Evolutionary conservation across 2,329 filamentous ascomycete species (phyloP), one percentile per base, ranked within the genome.

Genomic region (Meredithiella fracta): DNA sequence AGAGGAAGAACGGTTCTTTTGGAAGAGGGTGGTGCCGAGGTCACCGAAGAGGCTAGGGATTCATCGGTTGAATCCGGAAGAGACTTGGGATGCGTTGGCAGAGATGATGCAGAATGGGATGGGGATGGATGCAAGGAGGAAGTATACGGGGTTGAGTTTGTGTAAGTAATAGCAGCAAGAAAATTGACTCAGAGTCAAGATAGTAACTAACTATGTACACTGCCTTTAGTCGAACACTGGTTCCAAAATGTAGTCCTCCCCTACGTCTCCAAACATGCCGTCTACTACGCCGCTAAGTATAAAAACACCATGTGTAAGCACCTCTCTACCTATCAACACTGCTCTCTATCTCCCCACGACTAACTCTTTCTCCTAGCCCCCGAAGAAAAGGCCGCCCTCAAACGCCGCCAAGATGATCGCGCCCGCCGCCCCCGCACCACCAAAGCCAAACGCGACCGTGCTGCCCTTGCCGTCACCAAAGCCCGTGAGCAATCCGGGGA

Each of bases 1-100:
- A 0, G 63, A 68, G 1, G 76, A 79, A 59, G 76, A 79, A 63
- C 56, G 61, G 1, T 64, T 70, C 59, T 78, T 77, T 61, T 79
- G 75, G 76, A 63, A 64, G 7, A 60, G 60, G 2, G 62, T 69
- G 25, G 62, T 74, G 1, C 65, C 69, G 0, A 61, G 63, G 5
- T 73, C 71, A 0, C 62, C 65, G 1, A 69, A 67, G 54, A 63
- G 67, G 2, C 58, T 59, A 23, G 65, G 63, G 7, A 55, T 59
- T 5, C 60, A 65, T 51, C 55, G 50, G 2, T 63, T 64, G 31
- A 66, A 64, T 52, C 29, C 55, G 1, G 63, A 64, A 52, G 61
- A 60, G 44, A 59, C 61, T 26, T 74, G 72, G 72, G 63, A 65
- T 1, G 54, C 66, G 9, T 67, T 71, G 22, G 69, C 69, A 2